phyloP scores from a whole-genome alignment of 129 eudicot genomes.

The Gnaphalium uliginosum region DNA sequence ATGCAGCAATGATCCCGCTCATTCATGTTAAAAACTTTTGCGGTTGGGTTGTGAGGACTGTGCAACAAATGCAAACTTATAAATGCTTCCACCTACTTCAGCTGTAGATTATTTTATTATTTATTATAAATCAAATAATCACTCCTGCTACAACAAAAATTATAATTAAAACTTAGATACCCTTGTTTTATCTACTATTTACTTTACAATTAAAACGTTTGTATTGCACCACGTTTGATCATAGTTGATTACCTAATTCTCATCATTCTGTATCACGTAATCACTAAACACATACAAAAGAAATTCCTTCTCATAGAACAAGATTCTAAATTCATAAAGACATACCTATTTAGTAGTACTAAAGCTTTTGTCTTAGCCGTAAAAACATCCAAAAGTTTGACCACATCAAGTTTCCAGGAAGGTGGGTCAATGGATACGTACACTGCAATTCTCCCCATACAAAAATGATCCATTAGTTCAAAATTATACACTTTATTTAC shows the following conservation, averaged over 20 bases:
- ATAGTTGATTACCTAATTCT: background rate
- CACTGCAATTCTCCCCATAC: conserved; percentile 40
- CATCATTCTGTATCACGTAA: background rate
- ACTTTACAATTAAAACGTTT: too few relatives aligned
- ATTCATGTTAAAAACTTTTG: conserved; percentile 76
- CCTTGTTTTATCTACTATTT: background rate
- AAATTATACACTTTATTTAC: too few relatives aligned
- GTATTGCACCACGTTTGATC: background rate
- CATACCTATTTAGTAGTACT: conserved; percentile 78
- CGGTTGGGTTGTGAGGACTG: conserved; percentile 99
- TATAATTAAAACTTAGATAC: background rate
- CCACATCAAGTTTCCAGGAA: conserved; percentile 55
- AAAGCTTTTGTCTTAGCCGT: conserved; percentile 73
- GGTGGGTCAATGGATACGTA: conserved; percentile 88
- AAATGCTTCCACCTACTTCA: background rate
- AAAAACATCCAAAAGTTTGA: conserved; percentile 58
- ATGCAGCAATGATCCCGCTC: conserved; percentile 89
- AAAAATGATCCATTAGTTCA: background rate
- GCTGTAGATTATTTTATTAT: background rate
- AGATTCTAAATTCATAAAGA: conserved; percentile 15
- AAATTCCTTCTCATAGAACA: background rate
- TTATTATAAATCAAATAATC: background rate
- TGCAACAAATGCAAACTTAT: conserved; percentile 27
- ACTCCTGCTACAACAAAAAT: background rate
- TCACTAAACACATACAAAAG: background rate